These are phyloP conservation scores for Acacia pycnantha DNA, from an alignment of 331 rosid species.

Conservation along the genomic window DNA sequence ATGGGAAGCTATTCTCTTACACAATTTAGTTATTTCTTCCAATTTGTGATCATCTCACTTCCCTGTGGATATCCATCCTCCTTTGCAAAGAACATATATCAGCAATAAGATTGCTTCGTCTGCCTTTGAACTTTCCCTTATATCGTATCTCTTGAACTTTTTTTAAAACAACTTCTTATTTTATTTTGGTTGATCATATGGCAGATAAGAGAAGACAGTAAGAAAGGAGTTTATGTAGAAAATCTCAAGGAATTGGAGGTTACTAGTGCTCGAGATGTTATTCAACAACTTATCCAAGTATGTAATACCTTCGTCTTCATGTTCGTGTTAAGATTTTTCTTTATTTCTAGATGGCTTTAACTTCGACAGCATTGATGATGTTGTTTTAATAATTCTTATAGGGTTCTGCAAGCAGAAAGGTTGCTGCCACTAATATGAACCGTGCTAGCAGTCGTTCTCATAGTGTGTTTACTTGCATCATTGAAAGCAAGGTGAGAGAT, in stretches of 20 bases:
- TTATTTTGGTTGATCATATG: conserved; percentile 19
- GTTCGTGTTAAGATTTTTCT: conserved; percentile 15
- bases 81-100: neutral
- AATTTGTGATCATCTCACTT: neutral
- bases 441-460: conserved; percentile 98
- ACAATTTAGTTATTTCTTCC: neutral
- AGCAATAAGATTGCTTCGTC: neutral
- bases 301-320: conserved; percentile 13
- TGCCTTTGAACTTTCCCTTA: neutral
- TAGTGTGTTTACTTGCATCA: conserved; percentile 95
- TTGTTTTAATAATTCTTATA: conserved; percentile 20
- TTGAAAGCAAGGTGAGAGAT: conserved; percentile 82
- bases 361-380: neutral
- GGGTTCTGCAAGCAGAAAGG: conserved; percentile 97
- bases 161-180: neutral
- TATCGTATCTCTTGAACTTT: neutral
- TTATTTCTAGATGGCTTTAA: neutral
- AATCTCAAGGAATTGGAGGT: conserved; percentile 90
- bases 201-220: conserved; percentile 90
- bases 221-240: conserved; percentile 94
- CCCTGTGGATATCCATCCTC: conserved; percentile 2
- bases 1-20: conserved; percentile 22
- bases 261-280: conserved; percentile 87
- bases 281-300: conserved; percentile 91
- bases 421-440: conserved; percentile 98